Evolutionary conservation across 441 rosid species (phyloP), one percentile per base, ranked within the genome.

Genomic region (Theobroma grandiflorum): DNA sequence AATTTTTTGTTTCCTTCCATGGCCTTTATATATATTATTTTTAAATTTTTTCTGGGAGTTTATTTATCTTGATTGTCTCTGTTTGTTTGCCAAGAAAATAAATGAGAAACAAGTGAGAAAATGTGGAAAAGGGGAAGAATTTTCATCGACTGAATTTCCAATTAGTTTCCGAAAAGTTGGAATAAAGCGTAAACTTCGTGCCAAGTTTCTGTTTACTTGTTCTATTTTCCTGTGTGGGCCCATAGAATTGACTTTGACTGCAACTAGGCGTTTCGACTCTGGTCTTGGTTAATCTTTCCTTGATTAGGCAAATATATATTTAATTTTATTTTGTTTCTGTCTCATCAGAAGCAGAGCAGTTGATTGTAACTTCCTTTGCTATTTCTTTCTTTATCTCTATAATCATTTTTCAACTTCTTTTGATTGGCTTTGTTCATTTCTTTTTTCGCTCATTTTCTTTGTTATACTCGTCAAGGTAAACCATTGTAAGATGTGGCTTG

Each of bases 201-300:
- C 63, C 75, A 9, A 52, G 62, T 20, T 72, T 37, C 33, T 49
- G 14, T 70, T 18, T 52, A 4, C 74, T 1, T 8, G n/a, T 70
- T 67, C 22, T 26, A 6, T 71, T 71, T 50, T 53, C 47, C n/a
- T 72, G 49, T 53, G 37, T 55, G 64, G 49, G 76, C 45, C 61
- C 61, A 16, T 18, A 35, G 4, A 35, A 35, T 72, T 10, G 18
- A 35, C 42, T 53, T 72, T 72, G 5, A 72, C 63, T 35, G 22
- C 15, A 20, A 43, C 8, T 8, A 43, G 47, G 47, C 8, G 6
- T 43, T 43, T 43, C 47, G 8, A 4, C 8, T 45, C 49, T 45
- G 2, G 11, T 45, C 11, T 45, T 8, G 49, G 8, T 45, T 45
- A 45, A 45, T 43, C 11, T 45, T 45, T 45, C 10, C 49, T 8